Evolutionary conservation across 139 green algal species (phyloP).

Genomic region (Spirogloea muscicola): DNA sequence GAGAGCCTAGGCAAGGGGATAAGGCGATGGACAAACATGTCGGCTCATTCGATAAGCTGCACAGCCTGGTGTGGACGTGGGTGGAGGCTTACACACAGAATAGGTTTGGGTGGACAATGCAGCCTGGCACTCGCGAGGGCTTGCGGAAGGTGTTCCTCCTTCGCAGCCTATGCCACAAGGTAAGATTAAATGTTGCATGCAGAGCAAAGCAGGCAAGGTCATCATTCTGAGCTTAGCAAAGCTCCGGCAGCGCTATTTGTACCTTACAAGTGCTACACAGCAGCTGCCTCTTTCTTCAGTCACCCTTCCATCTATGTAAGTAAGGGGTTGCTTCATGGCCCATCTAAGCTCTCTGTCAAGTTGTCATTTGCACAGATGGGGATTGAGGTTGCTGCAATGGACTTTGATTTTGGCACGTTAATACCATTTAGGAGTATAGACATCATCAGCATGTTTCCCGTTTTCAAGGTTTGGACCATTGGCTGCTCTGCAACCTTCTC

Average conservation of each 20-base stretch:
- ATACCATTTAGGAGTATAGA: conserved; percentile 37
- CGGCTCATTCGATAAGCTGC: too few relatives aligned
- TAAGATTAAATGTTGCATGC: too few relatives aligned
- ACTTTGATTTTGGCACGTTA: conserved; percentile 40
- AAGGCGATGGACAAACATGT: not conserved
- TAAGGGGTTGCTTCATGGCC: too few relatives aligned
- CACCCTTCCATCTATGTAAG: too few relatives aligned
- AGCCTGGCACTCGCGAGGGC: not conserved
- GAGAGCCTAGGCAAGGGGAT: not conserved
- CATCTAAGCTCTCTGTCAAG: too few relatives aligned
- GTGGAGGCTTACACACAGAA: conserved; percentile 19
- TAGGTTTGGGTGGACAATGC: conserved; percentile 25
- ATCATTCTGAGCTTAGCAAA: too few relatives aligned
- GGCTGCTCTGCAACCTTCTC: too few relatives aligned
- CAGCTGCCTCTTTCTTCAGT: too few relatives aligned
- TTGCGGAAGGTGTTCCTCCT: conserved; percentile 31
- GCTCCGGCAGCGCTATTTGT: too few relatives aligned
- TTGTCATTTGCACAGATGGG: conserved; percentile 49
- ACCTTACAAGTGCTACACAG: too few relatives aligned
- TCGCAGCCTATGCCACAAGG: conserved; percentile 48
- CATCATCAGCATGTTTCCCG: conserved; percentile 47
- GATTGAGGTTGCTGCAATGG: conserved; percentile 41
- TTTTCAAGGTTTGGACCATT: conserved; percentile 43
- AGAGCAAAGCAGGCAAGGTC: too few relatives aligned
- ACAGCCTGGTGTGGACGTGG: conserved; percentile 48